A percentile compares a stretch with the other conserved stretches of the same genome.
Conservation (phyloP, 2,329 filamentous ascomycete genomes). For the Claviceps cyperi region DNA sequence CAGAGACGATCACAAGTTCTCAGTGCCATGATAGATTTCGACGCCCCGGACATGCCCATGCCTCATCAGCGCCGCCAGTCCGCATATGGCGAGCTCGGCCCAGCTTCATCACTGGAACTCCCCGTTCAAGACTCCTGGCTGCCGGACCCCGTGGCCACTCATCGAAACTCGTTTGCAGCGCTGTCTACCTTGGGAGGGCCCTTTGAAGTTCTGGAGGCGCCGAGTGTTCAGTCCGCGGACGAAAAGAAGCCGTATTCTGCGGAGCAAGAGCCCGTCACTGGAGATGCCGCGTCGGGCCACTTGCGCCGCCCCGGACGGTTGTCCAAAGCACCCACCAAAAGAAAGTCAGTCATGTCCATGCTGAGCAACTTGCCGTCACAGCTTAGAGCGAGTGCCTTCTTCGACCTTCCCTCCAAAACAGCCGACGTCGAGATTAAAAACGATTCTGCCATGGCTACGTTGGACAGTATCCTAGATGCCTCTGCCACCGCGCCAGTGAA, state of each 20-base stretch:
- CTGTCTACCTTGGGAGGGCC: slow-evolving; percentile 15
- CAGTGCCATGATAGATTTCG: slow-evolving; percentile 35
- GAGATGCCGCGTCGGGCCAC: slow-evolving; percentile 9
- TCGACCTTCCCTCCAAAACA: slow-evolving; percentile 50
- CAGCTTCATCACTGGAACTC: slow-evolving; percentile 8
- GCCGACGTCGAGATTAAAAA: slow-evolving; percentile 47
- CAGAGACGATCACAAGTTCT: slow-evolving; percentile 62
- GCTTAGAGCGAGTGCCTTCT: slow-evolving; percentile 80
- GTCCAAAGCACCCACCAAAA: slow-evolving; percentile 17
- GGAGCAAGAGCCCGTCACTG: slow-evolving; percentile 7
- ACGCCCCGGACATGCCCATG: slow-evolving; percentile 4
- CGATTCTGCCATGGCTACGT: slow-evolving; percentile 72
- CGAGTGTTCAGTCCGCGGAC: slow-evolving; percentile 6
- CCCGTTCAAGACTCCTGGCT: slow-evolving; percentile 24
- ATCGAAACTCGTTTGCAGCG: slow-evolving; percentile 21
- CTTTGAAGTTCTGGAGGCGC: slow-evolving; percentile 6
- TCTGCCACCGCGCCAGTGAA: slow-evolving; percentile 76
- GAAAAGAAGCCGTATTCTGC: slow-evolving; percentile 2
- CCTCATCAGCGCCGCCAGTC: slow-evolving; percentile 9
- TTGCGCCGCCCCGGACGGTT: slow-evolving; percentile 21
- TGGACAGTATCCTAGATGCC: slow-evolving; percentile 85
- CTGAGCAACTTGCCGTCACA: slow-evolving; percentile 53
- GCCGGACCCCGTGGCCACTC: slow-evolving; percentile 29
- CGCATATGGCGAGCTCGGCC: slow-evolving; percentile 9
- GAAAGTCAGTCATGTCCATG: slow-evolving; percentile 19